A percentile compares a stretch with the other conserved stretches of the same genome.
phyloP scores from a whole-genome alignment of 169 alveolate species.

The Cryptosporidium meleagridis region DNA sequence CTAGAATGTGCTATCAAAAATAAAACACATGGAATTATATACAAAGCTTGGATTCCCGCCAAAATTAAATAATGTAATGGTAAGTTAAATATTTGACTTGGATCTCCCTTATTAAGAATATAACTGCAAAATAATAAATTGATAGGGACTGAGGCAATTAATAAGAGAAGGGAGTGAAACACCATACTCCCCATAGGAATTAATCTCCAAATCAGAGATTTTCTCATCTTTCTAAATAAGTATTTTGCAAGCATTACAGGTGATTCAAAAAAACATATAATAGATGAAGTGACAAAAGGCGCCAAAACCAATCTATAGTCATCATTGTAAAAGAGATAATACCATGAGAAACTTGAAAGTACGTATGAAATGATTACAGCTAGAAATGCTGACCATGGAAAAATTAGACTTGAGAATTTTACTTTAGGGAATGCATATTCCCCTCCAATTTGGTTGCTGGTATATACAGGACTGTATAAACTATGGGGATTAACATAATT shows the following conservation, averaged over 20 bases:
- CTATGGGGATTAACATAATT: constrained; percentile 15
- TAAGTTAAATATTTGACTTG: constrained; percentile 28
- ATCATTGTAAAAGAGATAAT: constrained; percentile 37
- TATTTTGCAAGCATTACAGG: constrained; percentile 73
- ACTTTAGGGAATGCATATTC: constrained; percentile 69
- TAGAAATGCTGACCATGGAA: constrained; percentile 68
- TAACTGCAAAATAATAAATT: constrained; percentile 37
- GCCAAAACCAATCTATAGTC: constrained; percentile 46
- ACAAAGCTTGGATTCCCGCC: constrained; percentile 35
- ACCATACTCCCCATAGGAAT: constrained; percentile 70
- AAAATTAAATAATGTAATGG: constrained; percentile 50
- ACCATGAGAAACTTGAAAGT: constrained; percentile 52
- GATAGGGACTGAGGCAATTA: constrained; percentile 46
- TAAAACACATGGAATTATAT: constrained; percentile 57
- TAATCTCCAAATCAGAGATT: constrained; percentile 39
- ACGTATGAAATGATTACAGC: constrained; percentile 54
- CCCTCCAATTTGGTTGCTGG: constrained; percentile 42
- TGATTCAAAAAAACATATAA: constrained; percentile 61
- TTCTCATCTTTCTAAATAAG: constrained; percentile 63
- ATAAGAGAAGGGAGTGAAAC: constrained; percentile 35
- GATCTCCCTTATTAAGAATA: constrained; percentile 50
- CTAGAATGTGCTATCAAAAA: constrained; percentile 62
- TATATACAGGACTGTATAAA: constrained; percentile 55
- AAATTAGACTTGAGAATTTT: constrained; percentile 46
- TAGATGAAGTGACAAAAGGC: constrained; percentile 59